Conservation (phyloP, 2,329 filamentous ascomycete genomes). For the Fusarium mexicanum region DNA sequence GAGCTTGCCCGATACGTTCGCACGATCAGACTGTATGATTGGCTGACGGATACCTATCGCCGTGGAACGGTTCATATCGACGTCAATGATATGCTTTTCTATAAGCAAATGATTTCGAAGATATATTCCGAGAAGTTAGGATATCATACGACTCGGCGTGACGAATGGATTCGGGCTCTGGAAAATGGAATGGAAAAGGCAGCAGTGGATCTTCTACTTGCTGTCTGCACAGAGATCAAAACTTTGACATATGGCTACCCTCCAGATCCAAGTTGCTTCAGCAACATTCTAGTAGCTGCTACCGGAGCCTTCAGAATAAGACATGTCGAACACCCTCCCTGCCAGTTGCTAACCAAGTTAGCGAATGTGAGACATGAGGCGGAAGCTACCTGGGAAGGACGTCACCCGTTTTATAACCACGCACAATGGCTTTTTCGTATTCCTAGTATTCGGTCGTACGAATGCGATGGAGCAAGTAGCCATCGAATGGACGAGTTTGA, state of each 20-base stretch:
- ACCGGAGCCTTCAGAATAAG: background rate
- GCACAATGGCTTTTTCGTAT: background rate
- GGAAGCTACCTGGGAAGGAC: accelerated
- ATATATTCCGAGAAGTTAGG: accelerated
- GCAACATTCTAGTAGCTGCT: accelerated
- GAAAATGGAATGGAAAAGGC: accelerated
- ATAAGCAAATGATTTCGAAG: accelerated
- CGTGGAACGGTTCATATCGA: background rate
- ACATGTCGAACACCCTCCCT: accelerated
- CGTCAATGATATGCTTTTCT: accelerated
- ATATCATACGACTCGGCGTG: accelerated
- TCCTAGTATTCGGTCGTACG: background rate
- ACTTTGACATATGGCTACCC: background rate
- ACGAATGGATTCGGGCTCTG: accelerated
- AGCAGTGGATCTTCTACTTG: background rate
- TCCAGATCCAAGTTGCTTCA: background rate
- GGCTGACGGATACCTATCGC: accelerated
- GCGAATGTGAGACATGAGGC: background rate
- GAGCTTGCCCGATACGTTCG: background rate
- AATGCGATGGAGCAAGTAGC: background rate
- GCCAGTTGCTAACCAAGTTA: background rate
- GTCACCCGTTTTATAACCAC: accelerated
- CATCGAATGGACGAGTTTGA: accelerated
- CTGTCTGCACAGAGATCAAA: background rate
- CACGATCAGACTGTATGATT: background rate